Evolutionary conservation across 2,329 filamentous ascomycete genomes (phyloP), one percentile per base, ranked within the genome.

Genomic region (Sclerotinia nivalis): DNA sequence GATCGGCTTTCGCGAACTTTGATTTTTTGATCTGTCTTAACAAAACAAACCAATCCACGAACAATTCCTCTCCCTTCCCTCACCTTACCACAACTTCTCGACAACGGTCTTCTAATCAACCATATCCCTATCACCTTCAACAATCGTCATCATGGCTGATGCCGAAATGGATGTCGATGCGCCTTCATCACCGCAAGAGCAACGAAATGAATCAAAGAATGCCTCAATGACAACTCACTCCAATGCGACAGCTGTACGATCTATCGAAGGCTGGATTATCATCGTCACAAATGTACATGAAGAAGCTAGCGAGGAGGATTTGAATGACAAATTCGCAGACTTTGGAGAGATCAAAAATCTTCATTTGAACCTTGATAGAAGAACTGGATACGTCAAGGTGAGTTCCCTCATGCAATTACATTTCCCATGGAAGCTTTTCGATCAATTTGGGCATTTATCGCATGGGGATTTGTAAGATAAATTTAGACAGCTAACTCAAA

Each of bases 231-330:
- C 88, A 77, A 94, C 92, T 9, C 86, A 88, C 76, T 84, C 86
- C 50, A 90, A 91, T 78, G 92, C 92, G 69, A 93, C 89, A 1
- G 92, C 92, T 34, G 92, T 96, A 71, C 91, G 92, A 76, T 93
- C 91, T 69, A 94, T 96, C 78, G 92, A 96, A 81, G 92, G 93
- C 75, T 96, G 93, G 93, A 96, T 96, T 80, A 85, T 96, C 77
- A 89, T 93, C 73, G 92, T 92, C 74, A 94, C 92, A 66, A 96
- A 96, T 77, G 90, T 96, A 47, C 92, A 96, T 82, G 92, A 96
- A 79, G 92, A 96, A 80, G 91, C 92, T 64, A 91, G 90, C 75
- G 92, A 96, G 81, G 92, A 96, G 82, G 89, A 92, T 59, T 80
- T 96, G 69, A 91, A 91, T 77, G 93, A 96, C 79, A 86, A 89